A percentile compares a stretch with the other conserved stretches of the same genome.
These are phyloP conservation scores for Lentinula raphanica DNA, from an alignment of 768 basidiomycete genomes.

Conservation along the genomic window DNA sequence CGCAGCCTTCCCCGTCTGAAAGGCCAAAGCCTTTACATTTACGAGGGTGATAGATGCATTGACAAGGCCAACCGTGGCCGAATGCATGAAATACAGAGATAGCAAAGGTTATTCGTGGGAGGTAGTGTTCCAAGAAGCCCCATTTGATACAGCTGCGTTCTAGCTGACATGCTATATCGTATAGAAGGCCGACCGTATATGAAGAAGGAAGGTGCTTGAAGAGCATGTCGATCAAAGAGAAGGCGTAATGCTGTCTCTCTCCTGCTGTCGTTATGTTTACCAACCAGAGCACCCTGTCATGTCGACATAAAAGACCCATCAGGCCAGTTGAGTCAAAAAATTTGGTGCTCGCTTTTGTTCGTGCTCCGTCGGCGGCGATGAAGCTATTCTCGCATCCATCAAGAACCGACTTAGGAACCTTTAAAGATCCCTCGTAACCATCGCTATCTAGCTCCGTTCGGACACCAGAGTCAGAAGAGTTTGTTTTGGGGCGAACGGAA, in stretches of 20 bases:
- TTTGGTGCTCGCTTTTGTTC: slow-evolving; percentile 22
- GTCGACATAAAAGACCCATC: slow-evolving; percentile 33
- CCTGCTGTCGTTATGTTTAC: slow-evolving; percentile 31
- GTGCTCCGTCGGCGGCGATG: slow-evolving; percentile 21
- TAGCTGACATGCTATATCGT: slow-evolving; percentile 34
- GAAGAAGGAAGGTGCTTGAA: slow-evolving; percentile 25
- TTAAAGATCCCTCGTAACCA: slow-evolving; percentile 16
- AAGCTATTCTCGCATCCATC: slow-evolving; percentile 29
- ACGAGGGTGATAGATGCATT: too few species aligned
- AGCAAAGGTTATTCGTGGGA: slow-evolving; percentile 19
- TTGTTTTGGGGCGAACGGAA: not conserved
- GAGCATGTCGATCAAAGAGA: slow-evolving; percentile 25
- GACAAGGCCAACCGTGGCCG: slow-evolving; percentile 37
- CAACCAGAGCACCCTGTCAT: slow-evolving; percentile 28
- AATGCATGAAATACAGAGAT: slow-evolving; percentile 34
- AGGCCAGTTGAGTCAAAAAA: slow-evolving; percentile 28
- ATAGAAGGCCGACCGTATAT: slow-evolving; percentile 21
- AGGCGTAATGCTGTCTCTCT: slow-evolving; percentile 26
- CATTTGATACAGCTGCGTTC: slow-evolving; percentile 21
- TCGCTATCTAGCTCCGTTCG: slow-evolving; percentile 7
- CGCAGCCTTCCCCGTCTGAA: slow-evolving; percentile 24
- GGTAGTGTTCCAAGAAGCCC: slow-evolving; percentile 19
- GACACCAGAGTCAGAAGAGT: not conserved
- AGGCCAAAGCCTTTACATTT: too few species aligned
- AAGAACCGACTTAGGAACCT: slow-evolving; percentile 22